These are phyloP conservation scores for Gnetum montanum DNA, from an alignment of 75 land plant species.

Conservation along the genomic window DNA sequence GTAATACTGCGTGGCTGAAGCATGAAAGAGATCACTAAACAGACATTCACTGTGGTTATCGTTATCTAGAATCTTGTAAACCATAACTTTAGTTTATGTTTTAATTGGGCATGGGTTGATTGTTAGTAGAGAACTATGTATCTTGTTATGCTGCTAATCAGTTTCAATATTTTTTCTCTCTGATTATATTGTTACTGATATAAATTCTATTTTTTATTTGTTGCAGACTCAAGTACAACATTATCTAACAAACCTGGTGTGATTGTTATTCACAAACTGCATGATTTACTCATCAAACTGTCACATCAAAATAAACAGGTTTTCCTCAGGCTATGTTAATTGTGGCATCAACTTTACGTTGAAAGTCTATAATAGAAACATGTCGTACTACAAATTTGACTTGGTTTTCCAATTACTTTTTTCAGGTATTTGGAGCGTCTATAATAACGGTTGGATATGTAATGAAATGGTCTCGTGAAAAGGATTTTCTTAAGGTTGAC, in stretches of 20 bases:
- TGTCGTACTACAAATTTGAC: not conserved
- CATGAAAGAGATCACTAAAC: too few relatives aligned
- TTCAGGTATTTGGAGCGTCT: constrained; percentile 7
- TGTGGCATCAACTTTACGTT: not conserved
- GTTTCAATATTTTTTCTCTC: too few relatives aligned
- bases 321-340: not conserved
- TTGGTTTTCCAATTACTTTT: not conserved
- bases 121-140: not conserved
- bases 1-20: too few relatives aligned
- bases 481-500: constrained; percentile 59
- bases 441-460: constrained; percentile 39
- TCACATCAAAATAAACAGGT: constrained; percentile 4
- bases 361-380: not conserved
- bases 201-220: not conserved
- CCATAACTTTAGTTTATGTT: not conserved
- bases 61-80: not conserved
- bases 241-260: not conserved
- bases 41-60: too few relatives aligned
- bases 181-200: too few relatives aligned
- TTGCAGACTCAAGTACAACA: not conserved
- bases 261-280: not conserved
- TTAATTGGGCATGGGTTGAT: not conserved
- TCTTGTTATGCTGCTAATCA: too few relatives aligned
- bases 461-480: constrained; percentile 67
- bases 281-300: constrained; percentile 6